Conservation (phyloP, 2,329 filamentous ascomycete species). For the Metarhizium humberi region DNA sequence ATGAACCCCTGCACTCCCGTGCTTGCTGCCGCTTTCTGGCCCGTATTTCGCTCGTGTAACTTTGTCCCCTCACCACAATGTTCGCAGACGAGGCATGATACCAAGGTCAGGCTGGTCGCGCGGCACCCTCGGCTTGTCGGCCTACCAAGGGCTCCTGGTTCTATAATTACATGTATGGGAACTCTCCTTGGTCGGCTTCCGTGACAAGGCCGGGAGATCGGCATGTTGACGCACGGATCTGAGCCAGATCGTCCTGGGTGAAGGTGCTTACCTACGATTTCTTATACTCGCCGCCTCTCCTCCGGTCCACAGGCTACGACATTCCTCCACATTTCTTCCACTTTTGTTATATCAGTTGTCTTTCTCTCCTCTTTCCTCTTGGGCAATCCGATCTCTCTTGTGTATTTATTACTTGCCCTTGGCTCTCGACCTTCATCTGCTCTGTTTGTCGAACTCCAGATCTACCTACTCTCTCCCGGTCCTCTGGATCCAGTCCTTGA, state of each 20-base stretch:
- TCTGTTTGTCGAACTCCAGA: not conserved
- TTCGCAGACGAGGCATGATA: no score
- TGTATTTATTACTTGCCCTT: not conserved
- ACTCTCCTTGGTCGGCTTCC: not conserved
- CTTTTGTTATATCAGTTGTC: not conserved
- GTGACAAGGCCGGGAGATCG: not conserved
- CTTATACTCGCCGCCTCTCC: not conserved
- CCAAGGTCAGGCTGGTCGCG: not conserved
- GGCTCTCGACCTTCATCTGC: not conserved
- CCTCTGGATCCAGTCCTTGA: not conserved
- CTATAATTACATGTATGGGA: no score
- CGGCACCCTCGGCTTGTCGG: not conserved
- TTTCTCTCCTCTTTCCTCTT: not conserved
- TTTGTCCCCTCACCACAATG: not conserved
- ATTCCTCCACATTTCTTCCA: conserved; percentile 1
- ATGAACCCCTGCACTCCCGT: not conserved
- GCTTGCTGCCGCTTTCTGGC: not conserved
- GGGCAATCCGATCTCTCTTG: not conserved
- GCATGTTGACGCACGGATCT: not conserved
- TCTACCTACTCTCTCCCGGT: not conserved
- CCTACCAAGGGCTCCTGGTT: not conserved
- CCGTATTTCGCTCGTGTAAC: not conserved
- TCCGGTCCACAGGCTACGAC: not conserved
- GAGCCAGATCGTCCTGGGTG: not conserved
- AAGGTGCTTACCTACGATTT: not conserved